Base-by-base conservation (phyloP, 2,329 filamentous ascomycete species). In the Albophoma yamanashiensis region DNA sequence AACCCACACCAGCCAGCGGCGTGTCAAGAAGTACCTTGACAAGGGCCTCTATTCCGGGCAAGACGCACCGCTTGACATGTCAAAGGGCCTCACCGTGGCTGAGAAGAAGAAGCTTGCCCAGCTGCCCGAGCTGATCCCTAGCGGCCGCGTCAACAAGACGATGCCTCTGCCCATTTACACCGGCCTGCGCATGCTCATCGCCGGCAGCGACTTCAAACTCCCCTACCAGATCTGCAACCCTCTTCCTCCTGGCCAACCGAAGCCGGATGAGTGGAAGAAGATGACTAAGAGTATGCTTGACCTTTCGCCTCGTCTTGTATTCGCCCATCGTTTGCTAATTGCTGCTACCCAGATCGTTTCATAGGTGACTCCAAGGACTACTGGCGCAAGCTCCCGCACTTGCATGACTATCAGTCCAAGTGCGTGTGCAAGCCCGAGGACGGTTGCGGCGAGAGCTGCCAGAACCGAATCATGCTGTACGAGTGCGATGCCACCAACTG, bases 401-500 rank as follows among this genome's bases (percentile, higher is more conserved):
- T 88, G 66, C 86, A 91, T 67, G 83, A 90, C 62, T 91, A 88
- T 61, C 84, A 85, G 60, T 89, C 87, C 62, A 87, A 85, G 70
- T 96, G 92, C 70, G 86, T 91, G 61, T 96, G 92, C 75, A 85
- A 78, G 50, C 79, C 83, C 8, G 89, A 92, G 58, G 85, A 88
- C 59, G 92, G 91, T 42, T 97, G 94, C 68, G 89, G 86, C 64
- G 91, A 97, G 64, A 83, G 89, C 67, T 99, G 94, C 74, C 89
- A 96, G 70, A 99, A 99, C 73, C 83, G 92, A 63, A 92, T 92
- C 73, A 97, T 97, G 92, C 86, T 96, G 60, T 97, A 97, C 73
- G 94, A 99, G 76, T 99, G 94, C 71, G 91, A 97, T 72, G 83
- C 88, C 55, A 87, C 82, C 60, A 99, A 97, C 72, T 99, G 94